Evolutionary conservation across 2,329 filamentous ascomycete genomes (phyloP), one percentile per base, ranked within the genome.

Genomic region (Ophiostoma australiae): DNA sequence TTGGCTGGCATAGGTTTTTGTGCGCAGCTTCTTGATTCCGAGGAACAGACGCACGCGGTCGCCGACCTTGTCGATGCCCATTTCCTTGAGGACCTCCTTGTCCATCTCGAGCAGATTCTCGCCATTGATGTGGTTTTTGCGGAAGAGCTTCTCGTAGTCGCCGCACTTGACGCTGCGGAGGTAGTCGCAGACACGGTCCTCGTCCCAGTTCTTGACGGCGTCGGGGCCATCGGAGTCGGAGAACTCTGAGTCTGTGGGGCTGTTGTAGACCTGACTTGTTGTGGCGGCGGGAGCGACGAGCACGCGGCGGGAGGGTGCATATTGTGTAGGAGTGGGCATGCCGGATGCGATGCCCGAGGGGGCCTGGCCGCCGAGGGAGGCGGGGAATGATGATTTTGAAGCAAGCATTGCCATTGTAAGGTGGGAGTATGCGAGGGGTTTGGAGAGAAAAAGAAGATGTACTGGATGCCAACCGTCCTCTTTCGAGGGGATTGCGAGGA

Each of bases 91-190:
- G 58, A 97, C 93, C 71, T 93, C 90, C 83, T 97, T 96, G 80
- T 99, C 95, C 85, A 97, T 94, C 81, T 99, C 95, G 76, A 99
- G 86, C 65, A 99, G 84, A 78, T 97, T 97, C 82, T 97, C 93
- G 77, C 95, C 95, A 78, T 95, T 99, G 83, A 99, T 97, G 80
- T 98, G 92, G 80, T 99, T 97, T 78, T 89, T 89, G 81, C 91
- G 82, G 81, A 97, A 76, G 35, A 97, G 81, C 77, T 91, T 89
- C 78, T 97, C 93, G 81, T 99, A 98, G 78, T 98, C 93, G 76
- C 90, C 90, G 78, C 94, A 98, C 78, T 96, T 94, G 78, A 99
- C 94, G 76, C 89, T 93, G 76, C 90, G 87, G 74, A 99, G 85
- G 86, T 97, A 99, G 69, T 97, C 92, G 77, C 91, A 91, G 39